Evolutionary conservation across 805 yeast genomes (phyloP).

Genomic region (Cyberlindnera maritima): DNA sequence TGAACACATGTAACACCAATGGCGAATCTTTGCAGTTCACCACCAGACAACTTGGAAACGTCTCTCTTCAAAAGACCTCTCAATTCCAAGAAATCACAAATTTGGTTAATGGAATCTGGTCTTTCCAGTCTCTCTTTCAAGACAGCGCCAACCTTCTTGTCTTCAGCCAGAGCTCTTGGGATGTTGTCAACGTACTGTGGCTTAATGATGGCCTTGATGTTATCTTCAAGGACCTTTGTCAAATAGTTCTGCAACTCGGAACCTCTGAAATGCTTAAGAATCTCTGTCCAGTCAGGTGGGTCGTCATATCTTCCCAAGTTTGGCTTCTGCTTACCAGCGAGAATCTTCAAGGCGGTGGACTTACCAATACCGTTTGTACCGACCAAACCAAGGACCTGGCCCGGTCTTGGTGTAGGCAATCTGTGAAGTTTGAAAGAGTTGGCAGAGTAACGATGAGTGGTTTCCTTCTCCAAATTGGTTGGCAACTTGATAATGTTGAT

Average conservation of each 20-base stretch:
- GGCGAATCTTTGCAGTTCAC: slow-evolving; percentile 98
- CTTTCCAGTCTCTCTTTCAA: slow-evolving; percentile 77
- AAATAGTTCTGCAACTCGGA: slow-evolving; percentile 95
- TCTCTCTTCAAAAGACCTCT: slow-evolving; percentile 80
- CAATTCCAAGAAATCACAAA: slow-evolving; percentile 72
- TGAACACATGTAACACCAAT: slow-evolving; percentile 97
- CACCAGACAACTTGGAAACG: slow-evolving; percentile 89
- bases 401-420: slow-evolving; percentile 98
- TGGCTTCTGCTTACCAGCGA: slow-evolving; percentile 97
- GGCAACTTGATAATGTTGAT: slow-evolving; percentile 94
- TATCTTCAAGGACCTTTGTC: slow-evolving; percentile 89
- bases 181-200: slow-evolving; percentile 98
- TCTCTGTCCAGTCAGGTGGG: slow-evolving; percentile 98
- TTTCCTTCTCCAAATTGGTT: slow-evolving; percentile 87
- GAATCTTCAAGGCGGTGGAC: slow-evolving; percentile 92
- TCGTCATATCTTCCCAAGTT: slow-evolving; percentile 90
- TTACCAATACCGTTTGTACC: slow-evolving; percentile 99
- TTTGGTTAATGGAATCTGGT: slow-evolving; percentile 56
- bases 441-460: slow-evolving; percentile 96
- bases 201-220: slow-evolving; percentile 94
- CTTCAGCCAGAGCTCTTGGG: slow-evolving; percentile 92
- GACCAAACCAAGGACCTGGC: slow-evolving; percentile 95
- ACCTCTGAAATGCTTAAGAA: slow-evolving; percentile 89
- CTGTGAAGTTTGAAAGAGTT: slow-evolving; percentile 96
- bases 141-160: slow-evolving; percentile 81